phyloP scores from a whole-genome alignment of 139 green algal genomes.

The Chlorella sp. region DNA sequence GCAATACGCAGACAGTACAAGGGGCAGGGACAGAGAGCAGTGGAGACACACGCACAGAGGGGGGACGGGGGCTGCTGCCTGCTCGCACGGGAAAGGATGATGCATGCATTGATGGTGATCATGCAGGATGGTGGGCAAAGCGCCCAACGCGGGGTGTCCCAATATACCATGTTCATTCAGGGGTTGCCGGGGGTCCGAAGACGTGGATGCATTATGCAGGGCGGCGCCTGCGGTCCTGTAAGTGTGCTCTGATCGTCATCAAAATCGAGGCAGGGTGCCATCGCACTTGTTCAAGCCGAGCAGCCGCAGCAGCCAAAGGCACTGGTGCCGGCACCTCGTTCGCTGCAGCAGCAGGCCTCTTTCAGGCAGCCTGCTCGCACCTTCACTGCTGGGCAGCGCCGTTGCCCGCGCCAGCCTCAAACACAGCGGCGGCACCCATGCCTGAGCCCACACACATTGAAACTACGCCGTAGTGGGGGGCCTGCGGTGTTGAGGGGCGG shows the following conservation, averaged over 20 bases:
- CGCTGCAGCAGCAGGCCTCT: no score
- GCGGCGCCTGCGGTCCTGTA: neutral
- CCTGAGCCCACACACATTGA: constrained; percentile 98
- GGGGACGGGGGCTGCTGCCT: no score
- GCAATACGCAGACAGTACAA: no score
- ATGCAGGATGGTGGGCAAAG: no score
- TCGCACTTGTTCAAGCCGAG: neutral
- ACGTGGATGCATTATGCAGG: no score
- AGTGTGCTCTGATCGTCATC: neutral
- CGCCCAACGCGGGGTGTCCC: no score
- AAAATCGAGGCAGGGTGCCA: neutral
- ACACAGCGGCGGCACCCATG: constrained; percentile 94
- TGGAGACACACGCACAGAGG: no score
- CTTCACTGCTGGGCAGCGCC: neutral
- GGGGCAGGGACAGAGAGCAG: no score
- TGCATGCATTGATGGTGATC: no score
- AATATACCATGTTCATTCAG: no score
- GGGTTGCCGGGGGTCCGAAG: no score
- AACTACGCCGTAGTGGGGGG: constrained; percentile 86
- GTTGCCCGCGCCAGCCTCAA: constrained; percentile 61
- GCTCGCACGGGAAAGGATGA: no score
- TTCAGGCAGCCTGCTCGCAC: neutral
- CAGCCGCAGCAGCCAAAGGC: neutral
- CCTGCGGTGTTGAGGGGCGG: neutral
- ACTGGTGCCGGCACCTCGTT: neutral